These are phyloP conservation scores for Thozetella sp. DNA, from an alignment of 495 filamentous ascomycete species.

Conservation along the genomic window DNA sequence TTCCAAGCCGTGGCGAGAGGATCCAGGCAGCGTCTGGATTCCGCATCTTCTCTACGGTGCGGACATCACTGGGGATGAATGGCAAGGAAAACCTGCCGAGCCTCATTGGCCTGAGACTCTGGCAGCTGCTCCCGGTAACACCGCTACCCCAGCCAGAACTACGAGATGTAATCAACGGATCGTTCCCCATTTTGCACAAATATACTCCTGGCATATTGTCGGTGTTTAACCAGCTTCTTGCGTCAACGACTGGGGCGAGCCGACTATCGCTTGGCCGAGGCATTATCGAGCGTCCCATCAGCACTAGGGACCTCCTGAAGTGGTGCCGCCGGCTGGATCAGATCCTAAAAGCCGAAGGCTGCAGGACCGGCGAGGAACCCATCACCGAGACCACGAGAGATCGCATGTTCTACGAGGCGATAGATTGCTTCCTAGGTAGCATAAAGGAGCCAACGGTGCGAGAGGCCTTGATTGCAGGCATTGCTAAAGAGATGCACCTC, in stretches of 20 bases:
- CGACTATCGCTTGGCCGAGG: conserved; percentile 57
- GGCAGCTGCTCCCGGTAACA: conserved; percentile 71
- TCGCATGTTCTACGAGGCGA: conserved; percentile 85
- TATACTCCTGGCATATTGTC: conserved; percentile 72
- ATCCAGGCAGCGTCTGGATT: conserved; percentile 84
- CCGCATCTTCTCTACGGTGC: conserved; percentile 86
- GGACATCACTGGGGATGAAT: conserved; percentile 70
- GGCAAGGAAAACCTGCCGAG: conserved; percentile 65
- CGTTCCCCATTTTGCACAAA: conserved; percentile 68
- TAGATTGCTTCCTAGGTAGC: conserved; percentile 85
- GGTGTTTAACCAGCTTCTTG: conserved; percentile 71
- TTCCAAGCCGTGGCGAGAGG: conserved; percentile 83
- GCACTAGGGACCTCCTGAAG: conserved; percentile 84
- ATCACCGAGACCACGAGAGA: conserved; percentile 73
- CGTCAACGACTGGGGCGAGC: conserved; percentile 46
- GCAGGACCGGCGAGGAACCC: conserved; percentile 73
- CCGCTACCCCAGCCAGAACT: conserved; percentile 73
- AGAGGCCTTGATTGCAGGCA: conserved; percentile 59
- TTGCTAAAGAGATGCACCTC: conserved; percentile 84
- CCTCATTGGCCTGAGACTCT: conserved; percentile 78
- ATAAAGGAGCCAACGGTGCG: conserved; percentile 68
- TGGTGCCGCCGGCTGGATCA: conserved; percentile 77
- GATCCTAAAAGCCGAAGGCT: conserved; percentile 56
- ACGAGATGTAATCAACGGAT: conserved; percentile 66
- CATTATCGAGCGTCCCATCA: conserved; percentile 59